Evolutionary conservation across 2,329 filamentous ascomycete genomes (phyloP), one percentile per base, ranked within the genome.

Genomic region (Aspergillus versicolor): DNA sequence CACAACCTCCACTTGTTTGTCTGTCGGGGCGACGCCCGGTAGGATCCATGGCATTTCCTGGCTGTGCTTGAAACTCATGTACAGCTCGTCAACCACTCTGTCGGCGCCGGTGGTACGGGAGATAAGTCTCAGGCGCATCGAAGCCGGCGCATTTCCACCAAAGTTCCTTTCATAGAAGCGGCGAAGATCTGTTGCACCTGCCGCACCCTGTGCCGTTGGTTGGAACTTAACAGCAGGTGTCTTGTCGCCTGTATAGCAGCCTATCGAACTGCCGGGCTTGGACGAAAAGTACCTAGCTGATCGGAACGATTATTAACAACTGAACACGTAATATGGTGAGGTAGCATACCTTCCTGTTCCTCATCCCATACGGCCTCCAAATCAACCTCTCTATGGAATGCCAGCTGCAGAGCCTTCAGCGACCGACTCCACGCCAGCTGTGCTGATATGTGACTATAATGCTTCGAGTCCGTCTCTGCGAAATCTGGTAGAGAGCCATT

Each of bases 41-140:
- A 56, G 46, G 27, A 56, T 56, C 53, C 53, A 56, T 6, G 37
- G 30, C 53, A 56, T 51, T 5, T 34, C 22, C 21, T 56, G 53
- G 24, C 34, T 45, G 27, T 56, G 53, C n/a, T 22, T 44, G 38
- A 56, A 56, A 7, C 27, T 44, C 22, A 56, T 17, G 27, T 43
- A 50, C 9, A 56, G 21, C 53, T 56, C 53, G 17, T 56, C 53
- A 22, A 56, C 46, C 13, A 56, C 17, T 41, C 53, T 9, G 21
- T 56, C 53, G 17, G 46, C 53, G 11, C 53, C 53, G 3, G 43
- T 13, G 1, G 53, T 56, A 30, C 53, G 53, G 27, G 53, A 56
- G 2, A 56, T 27, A 3, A 56, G 46, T 17, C 47, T 27, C 15
- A 56, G 24, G n/a, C 41, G 34, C 46, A 51, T 50, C 8, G 45